Evolutionary conservation across 768 basidiomycete genomes (phyloP).

Genomic region (Phaffia tasmanica): DNA sequence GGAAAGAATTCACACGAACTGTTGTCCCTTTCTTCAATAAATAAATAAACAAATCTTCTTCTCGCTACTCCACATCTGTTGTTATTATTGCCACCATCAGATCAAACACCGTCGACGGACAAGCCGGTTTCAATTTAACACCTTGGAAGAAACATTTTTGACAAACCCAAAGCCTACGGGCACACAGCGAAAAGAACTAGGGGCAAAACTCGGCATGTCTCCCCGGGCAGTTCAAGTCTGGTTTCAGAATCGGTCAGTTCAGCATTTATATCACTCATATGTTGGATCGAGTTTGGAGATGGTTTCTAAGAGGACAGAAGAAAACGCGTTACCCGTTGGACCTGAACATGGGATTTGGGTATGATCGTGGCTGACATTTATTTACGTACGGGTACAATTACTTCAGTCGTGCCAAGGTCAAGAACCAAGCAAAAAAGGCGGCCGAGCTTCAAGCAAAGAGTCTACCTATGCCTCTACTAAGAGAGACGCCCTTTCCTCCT

Average conservation of each 20-base stretch:
- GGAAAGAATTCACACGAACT: background rate
- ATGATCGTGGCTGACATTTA: conserved; percentile 18
- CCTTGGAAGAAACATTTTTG: conserved; percentile 76
- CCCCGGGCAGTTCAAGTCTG: conserved; percentile 88
- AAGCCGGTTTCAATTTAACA: conserved; percentile 72
- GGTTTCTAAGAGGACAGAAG: background rate
- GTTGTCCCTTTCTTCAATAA: background rate
- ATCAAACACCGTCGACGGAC: conserved; percentile 91
- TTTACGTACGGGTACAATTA: background rate
- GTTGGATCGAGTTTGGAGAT: background rate
- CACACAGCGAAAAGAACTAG: conserved; percentile 62
- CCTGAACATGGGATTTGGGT: background rate
- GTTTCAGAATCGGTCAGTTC: conserved; percentile 67
- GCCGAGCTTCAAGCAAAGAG: background rate
- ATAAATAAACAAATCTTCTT: background rate
- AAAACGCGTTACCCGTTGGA: background rate
- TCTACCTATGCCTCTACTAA: too few species aligned
- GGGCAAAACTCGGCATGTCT: conserved; percentile 77
- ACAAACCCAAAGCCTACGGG: conserved; percentile 81
- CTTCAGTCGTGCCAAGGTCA: conserved; percentile 70
- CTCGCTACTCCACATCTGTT: background rate
- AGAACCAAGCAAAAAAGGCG: conserved; percentile 50
- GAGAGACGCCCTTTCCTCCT: background rate
- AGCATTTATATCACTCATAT: conserved; percentile 19
- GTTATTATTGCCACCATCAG: conserved; percentile 35